Conservation (phyloP, 192 early-diverging fungal species). For the Podila epicladia region DNA sequence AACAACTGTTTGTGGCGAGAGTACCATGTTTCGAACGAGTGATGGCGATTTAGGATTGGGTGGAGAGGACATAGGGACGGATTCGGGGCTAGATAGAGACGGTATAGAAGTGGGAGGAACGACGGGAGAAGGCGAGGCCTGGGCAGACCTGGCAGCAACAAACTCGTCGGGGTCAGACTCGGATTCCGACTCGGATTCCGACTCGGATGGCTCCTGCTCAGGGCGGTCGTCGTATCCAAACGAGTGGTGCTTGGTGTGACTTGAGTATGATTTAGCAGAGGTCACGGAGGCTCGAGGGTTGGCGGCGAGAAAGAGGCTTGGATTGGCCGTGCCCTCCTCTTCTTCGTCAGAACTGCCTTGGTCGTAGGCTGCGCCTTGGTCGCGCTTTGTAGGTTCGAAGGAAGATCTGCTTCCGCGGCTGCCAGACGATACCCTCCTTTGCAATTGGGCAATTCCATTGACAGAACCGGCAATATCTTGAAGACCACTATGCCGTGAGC, state of each 20-base stretch:
- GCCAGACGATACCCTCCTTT: no score
- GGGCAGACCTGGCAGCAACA: neutral
- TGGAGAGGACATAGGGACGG: neutral
- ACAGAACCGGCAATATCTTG: neutral
- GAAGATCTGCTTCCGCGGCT: neutral
- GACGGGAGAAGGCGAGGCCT: constrained; percentile 9
- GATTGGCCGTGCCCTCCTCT: constrained; percentile 18
- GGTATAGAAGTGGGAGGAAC: constrained; percentile 6
- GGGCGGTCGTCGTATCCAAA: constrained; percentile 30
- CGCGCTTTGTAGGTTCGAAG: neutral
- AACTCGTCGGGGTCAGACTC: constrained; percentile 8
- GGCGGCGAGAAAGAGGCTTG: constrained; percentile 16
- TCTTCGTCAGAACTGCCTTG: constrained; percentile 13
- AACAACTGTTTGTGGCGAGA: no score
- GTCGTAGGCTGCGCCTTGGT: constrained; percentile 11
- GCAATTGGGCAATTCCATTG: neutral
- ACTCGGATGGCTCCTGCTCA: constrained; percentile 35
- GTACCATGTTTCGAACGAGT: no score
- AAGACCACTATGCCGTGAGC: neutral
- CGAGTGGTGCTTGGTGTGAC: constrained; percentile 48
- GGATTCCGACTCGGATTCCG: constrained; percentile 49
- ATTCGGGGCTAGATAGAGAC: constrained; percentile 3
- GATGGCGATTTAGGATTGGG: neutral
- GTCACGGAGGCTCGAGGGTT: constrained; percentile 24
- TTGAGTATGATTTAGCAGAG: constrained; percentile 35